Conservation (phyloP, 2,329 filamentous ascomycete species). For the Beauveria rudraprayagi region DNA sequence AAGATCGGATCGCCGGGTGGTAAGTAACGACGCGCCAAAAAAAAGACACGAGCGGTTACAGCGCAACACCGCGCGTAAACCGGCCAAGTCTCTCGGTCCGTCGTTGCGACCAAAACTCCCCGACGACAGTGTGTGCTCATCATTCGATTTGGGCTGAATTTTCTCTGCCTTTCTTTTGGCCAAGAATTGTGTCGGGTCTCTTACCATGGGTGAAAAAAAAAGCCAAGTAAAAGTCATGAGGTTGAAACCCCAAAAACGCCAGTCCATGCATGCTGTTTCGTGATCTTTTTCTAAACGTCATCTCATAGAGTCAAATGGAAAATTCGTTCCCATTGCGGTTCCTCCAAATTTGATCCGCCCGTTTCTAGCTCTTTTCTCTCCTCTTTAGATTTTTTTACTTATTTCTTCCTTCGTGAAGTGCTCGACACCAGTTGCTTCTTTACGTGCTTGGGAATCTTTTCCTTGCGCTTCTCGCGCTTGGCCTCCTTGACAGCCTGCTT, state of each 20-base stretch:
- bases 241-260: constrained; percentile 9
- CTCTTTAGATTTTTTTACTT: background rate
- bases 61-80: constrained; percentile 20
- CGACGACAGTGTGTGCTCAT: constrained; percentile 34
- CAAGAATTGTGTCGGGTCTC: too few relatives aligned
- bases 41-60: constrained; percentile 30
- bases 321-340: background rate
- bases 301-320: background rate
- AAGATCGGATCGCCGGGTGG: constrained; percentile 30
- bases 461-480: constrained; percentile 85
- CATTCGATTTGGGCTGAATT: constrained; percentile 32
- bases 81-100: constrained; percentile 9
- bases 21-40: constrained; percentile 11
- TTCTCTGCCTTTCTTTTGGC: background rate
- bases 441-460: constrained; percentile 92
- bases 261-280: constrained; percentile 2
- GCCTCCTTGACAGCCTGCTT: constrained; percentile 91
- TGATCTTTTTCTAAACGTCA: background rate
- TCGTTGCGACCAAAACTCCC: constrained; percentile 12
- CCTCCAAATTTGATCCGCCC: too few relatives aligned
- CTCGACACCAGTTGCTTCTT: constrained; percentile 79
- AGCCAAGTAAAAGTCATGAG: background rate
- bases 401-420: constrained; percentile 56
- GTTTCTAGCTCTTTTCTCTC: constrained; percentile 8
- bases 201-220: background rate